These are phyloP conservation scores for Hymenoscyphus albidus DNA, from an alignment of 2,329 filamentous ascomycete genomes.

Conservation along the genomic window DNA sequence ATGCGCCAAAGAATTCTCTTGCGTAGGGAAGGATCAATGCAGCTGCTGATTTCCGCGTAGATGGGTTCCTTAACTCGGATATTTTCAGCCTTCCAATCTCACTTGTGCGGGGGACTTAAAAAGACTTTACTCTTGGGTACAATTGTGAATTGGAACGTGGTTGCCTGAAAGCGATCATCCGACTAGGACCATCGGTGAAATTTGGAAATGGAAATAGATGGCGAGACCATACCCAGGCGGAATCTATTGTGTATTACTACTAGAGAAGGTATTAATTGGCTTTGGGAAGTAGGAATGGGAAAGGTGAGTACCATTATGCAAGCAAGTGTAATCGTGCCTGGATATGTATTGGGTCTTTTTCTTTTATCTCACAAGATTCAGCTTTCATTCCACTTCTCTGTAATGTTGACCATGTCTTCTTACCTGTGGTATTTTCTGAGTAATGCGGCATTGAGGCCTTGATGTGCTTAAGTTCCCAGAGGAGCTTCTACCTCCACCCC, in stretches of 20 bases:
- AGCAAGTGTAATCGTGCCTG: not conserved
- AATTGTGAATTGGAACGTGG: not conserved
- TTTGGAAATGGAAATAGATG: not conserved
- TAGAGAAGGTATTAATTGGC: not conserved
- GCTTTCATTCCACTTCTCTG: too few relatives aligned
- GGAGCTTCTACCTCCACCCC: not conserved
- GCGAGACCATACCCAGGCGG: not conserved
- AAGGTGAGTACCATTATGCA: not conserved
- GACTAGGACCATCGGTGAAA: not conserved
- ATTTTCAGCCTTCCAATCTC: not conserved
- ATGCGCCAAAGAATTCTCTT: not conserved
- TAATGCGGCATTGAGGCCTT: not conserved
- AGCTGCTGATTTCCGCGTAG: not conserved
- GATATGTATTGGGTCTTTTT: not conserved
- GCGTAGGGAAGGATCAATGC: not conserved
- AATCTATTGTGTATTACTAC: not conserved
- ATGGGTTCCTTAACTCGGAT: not conserved
- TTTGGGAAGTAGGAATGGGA: not conserved
- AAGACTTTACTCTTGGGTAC: not conserved
- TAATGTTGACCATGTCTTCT: too few relatives aligned
- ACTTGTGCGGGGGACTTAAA: not conserved
- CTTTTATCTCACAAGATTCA: too few relatives aligned
- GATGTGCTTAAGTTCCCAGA: not conserved
- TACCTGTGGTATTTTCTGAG: not conserved
- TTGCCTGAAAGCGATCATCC: not conserved